Conservation (phyloP, 2,329 filamentous ascomycete species). For the Fusarium decemcellulare region DNA sequence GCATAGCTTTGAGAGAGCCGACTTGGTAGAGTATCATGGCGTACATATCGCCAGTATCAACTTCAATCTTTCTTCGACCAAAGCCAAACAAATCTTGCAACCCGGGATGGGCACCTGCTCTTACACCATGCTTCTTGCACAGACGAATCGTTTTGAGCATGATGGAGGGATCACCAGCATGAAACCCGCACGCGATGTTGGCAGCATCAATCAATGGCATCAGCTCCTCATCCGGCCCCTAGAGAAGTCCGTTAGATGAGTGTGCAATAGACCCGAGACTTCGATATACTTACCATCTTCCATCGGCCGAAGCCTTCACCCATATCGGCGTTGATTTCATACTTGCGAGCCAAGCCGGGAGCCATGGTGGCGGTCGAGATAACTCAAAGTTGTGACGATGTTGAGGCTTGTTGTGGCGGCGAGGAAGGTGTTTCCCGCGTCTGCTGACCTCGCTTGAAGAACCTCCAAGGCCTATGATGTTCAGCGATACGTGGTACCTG, state of each 20-base stretch:
- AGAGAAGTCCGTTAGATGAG: not conserved
- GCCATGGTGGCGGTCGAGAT: constrained; percentile 3
- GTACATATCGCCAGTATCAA: constrained; percentile 69
- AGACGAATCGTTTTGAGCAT: constrained; percentile 72
- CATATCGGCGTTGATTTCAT: constrained; percentile 26
- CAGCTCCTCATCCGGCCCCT: constrained; percentile 68
- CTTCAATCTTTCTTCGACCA: constrained; percentile 72
- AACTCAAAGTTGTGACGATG: not conserved
- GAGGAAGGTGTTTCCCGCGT: not conserved
- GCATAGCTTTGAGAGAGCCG: constrained; percentile 72
- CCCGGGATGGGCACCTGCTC: constrained; percentile 74
- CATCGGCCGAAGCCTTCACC: constrained; percentile 19
- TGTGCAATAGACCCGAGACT: fast-evolving
- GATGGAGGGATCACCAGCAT: constrained; percentile 73
- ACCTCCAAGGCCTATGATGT: not conserved
- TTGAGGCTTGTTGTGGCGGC: not conserved
- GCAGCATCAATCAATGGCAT: constrained; percentile 74
- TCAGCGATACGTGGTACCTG: constrained; percentile 1
- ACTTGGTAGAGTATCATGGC: constrained; percentile 74
- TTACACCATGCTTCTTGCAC: constrained; percentile 70
- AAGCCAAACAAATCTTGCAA: constrained; percentile 77
- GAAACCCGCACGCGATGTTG: constrained; percentile 74
- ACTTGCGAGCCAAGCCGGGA: constrained; percentile 10
- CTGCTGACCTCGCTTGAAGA: not conserved
- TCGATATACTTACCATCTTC: constrained; percentile 8